A percentile compares a stretch with the other conserved stretches of the same genome.
These are phyloP conservation scores for Toxoplasma gondii DNA, from an alignment of 169 alveolate species.

Conservation along the genomic window DNA sequence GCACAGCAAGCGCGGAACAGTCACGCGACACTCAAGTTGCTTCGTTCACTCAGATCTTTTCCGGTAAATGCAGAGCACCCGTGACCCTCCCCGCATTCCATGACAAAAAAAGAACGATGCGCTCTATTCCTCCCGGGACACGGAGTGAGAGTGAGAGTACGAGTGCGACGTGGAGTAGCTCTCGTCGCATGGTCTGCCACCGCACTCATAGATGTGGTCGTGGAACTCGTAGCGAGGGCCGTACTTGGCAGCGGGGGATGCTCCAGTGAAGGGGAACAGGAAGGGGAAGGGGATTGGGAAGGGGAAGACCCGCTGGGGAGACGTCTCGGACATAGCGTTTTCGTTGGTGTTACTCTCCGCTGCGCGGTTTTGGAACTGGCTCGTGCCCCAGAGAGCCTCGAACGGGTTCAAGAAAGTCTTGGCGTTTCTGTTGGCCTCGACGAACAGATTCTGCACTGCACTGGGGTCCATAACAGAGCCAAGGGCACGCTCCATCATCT, in stretches of 20 bases:
- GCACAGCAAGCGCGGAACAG: constrained; percentile 30
- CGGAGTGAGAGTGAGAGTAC: constrained; percentile 26
- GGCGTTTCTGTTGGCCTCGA: constrained; percentile 37
- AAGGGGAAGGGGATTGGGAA: not conserved
- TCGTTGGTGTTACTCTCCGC: not conserved
- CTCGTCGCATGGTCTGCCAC: constrained; percentile 36
- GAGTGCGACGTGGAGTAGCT: not conserved
- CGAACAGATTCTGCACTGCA: not conserved
- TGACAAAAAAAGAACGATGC: too few relatives aligned
- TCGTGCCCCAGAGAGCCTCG: constrained; percentile 10
- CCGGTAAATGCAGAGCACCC: not conserved
- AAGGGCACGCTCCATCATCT: constrained; percentile 17
- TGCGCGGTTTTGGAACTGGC: constrained; percentile 21
- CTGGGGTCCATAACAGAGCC: not conserved
- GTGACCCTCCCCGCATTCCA: not conserved
- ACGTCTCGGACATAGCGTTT: not conserved
- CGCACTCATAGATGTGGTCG: constrained; percentile 38
- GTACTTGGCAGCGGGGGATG: constrained; percentile 22
- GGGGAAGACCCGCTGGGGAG: constrained; percentile 40
- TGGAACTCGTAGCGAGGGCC: constrained; percentile 38
- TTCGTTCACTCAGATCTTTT: not conserved
- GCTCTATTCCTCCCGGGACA: not conserved
- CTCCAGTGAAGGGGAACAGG: constrained; percentile 37
- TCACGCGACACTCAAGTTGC: not conserved
- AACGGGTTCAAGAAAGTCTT: constrained; percentile 12